A percentile compares a stretch with the other conserved stretches of the same genome.
phyloP scores from a whole-genome alignment of 2,329 filamentous ascomycete species.

The Lasiodiplodia citricola region DNA sequence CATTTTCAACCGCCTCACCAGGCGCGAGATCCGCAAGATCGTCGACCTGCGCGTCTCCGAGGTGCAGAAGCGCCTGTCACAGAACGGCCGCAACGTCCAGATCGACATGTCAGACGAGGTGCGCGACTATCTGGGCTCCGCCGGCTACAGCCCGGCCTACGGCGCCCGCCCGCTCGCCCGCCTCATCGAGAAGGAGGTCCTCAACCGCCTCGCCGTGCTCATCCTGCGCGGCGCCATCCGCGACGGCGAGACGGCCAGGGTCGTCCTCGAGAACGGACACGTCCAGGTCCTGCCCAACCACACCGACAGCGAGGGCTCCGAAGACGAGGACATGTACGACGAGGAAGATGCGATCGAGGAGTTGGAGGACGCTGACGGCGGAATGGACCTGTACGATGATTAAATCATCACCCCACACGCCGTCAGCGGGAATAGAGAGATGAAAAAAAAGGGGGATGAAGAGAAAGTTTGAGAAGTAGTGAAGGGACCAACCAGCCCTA shows the following conservation, averaged over 20 bases:
- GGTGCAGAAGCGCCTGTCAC: slow-evolving; percentile 86
- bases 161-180: slow-evolving; percentile 87
- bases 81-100: slow-evolving; percentile 83
- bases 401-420: slow-evolving; percentile 50
- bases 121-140: slow-evolving; percentile 88
- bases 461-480: background rate
- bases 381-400: slow-evolving; percentile 71
- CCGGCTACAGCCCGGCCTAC: slow-evolving; percentile 94
- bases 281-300: slow-evolving; percentile 87
- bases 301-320: slow-evolving; percentile 62
- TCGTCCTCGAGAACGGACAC: slow-evolving; percentile 79
- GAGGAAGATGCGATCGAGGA: slow-evolving; percentile 78
- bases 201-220: slow-evolving; percentile 90
- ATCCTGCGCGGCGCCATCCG: slow-evolving; percentile 84
- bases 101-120: slow-evolving; percentile 85
- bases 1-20: slow-evolving; percentile 97
- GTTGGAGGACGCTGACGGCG: slow-evolving; percentile 55
- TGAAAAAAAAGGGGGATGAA: background rate
- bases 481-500: background rate
- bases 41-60: slow-evolving; percentile 87
- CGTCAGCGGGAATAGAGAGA: background rate
- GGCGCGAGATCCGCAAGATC: slow-evolving; percentile 89
- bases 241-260: slow-evolving; percentile 82
- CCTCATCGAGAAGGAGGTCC: slow-evolving; percentile 95
- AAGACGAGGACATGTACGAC: slow-evolving; percentile 75